Evolutionary conservation across 768 basidiomycete genomes (phyloP).

Genomic region (Psilocybe subaeruginosa): DNA sequence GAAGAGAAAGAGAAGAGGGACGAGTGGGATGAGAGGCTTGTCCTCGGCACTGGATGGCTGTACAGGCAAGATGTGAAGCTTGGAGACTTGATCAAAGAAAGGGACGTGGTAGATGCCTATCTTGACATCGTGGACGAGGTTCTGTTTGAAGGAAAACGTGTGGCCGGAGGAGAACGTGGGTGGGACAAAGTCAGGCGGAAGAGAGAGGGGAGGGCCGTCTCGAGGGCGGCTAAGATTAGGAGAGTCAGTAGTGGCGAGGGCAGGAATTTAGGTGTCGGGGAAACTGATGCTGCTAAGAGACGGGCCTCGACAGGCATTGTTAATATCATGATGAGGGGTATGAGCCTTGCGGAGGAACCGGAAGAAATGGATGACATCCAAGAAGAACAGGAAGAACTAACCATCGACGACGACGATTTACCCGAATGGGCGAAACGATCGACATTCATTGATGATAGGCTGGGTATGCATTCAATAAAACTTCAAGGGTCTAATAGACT

Average conservation of each 20-base stretch:
- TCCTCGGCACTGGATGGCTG: conserved; percentile 82
- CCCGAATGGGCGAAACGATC: conserved; percentile 77
- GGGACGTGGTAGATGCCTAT: conserved; percentile 59
- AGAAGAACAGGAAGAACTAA: conserved; percentile 45
- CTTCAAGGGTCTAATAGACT: neutral
- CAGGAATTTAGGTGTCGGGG: conserved; percentile 20
- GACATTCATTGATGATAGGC: conserved; percentile 54
- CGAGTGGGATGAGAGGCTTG: conserved; percentile 80
- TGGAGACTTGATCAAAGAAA: conserved; percentile 58
- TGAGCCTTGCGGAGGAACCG: conserved; percentile 59
- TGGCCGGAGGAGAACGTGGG: conserved; percentile 47
- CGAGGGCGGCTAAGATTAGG: conserved; percentile 44
- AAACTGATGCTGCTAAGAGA: conserved; percentile 35
- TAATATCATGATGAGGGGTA: conserved; percentile 46
- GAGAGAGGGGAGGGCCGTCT: conserved; percentile 44
- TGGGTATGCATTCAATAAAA: conserved; percentile 48
- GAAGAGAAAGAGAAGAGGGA: conserved; percentile 65
- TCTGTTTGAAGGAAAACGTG: conserved; percentile 65
- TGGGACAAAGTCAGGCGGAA: conserved; percentile 52
- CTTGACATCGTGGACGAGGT: conserved; percentile 81
- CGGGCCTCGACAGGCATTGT: conserved; percentile 66
- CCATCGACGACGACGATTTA: conserved; percentile 70
- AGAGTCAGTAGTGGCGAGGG: conserved; percentile 49
- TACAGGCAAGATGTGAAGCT: conserved; percentile 69
- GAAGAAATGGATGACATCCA: conserved; percentile 50